Conservation (phyloP, 192 early-diverging fungal genomes). For the Backusella tarrabulga region DNA sequence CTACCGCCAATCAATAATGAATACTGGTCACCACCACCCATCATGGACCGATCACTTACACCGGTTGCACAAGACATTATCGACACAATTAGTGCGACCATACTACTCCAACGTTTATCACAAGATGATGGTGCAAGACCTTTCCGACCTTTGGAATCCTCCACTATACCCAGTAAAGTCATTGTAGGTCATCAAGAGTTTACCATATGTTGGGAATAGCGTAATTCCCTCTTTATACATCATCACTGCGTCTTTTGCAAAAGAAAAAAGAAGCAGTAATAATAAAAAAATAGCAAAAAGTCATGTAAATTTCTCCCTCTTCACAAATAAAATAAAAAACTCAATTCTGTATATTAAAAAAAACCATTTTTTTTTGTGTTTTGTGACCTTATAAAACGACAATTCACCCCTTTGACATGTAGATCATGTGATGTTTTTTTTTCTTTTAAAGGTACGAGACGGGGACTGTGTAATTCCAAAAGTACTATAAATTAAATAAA, state of each 20-base stretch:
- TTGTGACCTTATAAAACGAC: background rate
- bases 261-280: background rate
- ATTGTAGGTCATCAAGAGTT: constrained; percentile 32
- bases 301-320: background rate
- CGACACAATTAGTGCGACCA: constrained; percentile 35
- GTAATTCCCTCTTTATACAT: background rate
- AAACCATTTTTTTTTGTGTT: background rate
- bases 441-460: background rate
- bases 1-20: background rate
- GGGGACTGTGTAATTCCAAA: background rate
- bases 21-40: background rate
- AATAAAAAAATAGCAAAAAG: background rate
- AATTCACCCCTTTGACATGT: constrained; percentile 2
- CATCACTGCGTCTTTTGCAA: background rate
- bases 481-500: constrained; percentile 3
- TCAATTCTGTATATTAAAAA: background rate
- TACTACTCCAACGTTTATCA: constrained; percentile 42
- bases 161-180: constrained; percentile 25
- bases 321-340: background rate
- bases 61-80: constrained; percentile 27
- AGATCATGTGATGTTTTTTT: constrained; percentile 2
- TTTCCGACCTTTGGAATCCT: constrained; percentile 22
- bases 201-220: constrained; percentile 23
- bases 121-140: constrained; percentile 48
- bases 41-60: constrained; percentile 5